Base-by-base conservation (phyloP, 345 rosid genomes). In the Aurinia saxatilis region DNA sequence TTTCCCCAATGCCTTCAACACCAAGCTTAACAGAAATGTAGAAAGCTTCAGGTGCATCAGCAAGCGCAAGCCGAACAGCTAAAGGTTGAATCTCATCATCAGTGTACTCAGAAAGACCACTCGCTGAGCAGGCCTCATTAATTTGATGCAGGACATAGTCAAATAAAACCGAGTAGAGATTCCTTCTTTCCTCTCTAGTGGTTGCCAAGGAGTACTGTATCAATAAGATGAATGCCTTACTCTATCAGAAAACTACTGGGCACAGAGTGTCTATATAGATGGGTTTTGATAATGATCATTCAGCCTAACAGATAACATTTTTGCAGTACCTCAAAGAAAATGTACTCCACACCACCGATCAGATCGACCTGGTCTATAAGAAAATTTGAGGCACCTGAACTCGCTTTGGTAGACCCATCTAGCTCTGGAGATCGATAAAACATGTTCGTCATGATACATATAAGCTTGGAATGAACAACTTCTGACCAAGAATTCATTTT, bases 41-140 rank as follows among this genome's bases (percentile, higher is more conserved):
- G 79, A 84, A 90, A 29, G 99, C 99, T 80, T 87, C 99, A 11
- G 99, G 90, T 34, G 97, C 99, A 75, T 85, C 88, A 47, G 91
- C 96, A 66, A 82, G 84, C 77, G 84, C 77, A 25, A 93, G 95
- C 60, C 87, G 73, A 55, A 74, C 70, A 48, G 99, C 90, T 59
- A 93, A 70, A 62, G 88, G 95, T 56, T 82, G 91, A 76, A 87
- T 82, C 78, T 93, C 99, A 64, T 93, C 92, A 68, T 82, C 83
- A 60, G 71, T 71, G 62, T 84, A 93, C 65, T 90, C 99, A 48
- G 95, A 85, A 63, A 84, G 81, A 45, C 99, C 99, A 39, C 95
- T 71, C 40, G 80, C 76, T 69, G 75, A 67, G 72, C 88, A 86
- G 46, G 85, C 67, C 77, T 82, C 95, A 78, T 87, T 93, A 67